Base-by-base conservation (phyloP, 73 alveolate species). In the Paramecium tetraurelia region DNA sequence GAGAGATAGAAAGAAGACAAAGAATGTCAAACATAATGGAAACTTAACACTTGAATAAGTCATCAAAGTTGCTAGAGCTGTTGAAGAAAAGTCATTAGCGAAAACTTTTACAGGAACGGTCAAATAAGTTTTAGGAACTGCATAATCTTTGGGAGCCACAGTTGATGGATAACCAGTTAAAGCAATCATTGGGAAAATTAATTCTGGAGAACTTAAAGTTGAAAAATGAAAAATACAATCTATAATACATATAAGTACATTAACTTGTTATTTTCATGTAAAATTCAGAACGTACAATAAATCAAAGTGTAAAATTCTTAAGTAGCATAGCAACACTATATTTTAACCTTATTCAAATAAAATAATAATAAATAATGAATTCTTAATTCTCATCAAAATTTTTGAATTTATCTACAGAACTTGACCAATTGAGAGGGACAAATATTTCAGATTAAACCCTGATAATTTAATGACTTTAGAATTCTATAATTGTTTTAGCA, bases 1-100 rank as follows among this genome's bases (percentile, higher is more conserved):
- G 36, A 80, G 97, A 85, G 96, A 94, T 85, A 92, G 97, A 92
- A 94, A 90, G 93, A 94, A 94, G 93, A 85, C 88, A 27, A 94
- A 94, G 92, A 92, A 92, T 43, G 93, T 93, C 43, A 86, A 94
- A 80, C 97, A 94, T 77, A 68, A 86, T 86, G 97, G 97, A 92
- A 93, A 94, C 69, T 86, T 94, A 41, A 92, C 93, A 71, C 88
- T 84, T 48, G 97, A 94, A 44, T 90, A 92, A 94, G 86, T 93
- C 86, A 94, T 85, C 40, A 93, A 75, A 57, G 93, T 94, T 27
- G 97, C 97, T 41, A 85, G 69, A 87, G 57, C 43, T 16, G 85
- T 85, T 85, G 92, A 92, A 77, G 72, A 77, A 48, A 94, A 92
- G 70, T 58, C 93, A 10, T 59, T 90, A 40, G 92, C 95, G 29